Evolutionary conservation across 2,329 filamentous ascomycete genomes (phyloP), one percentile per base, ranked within the genome.

Genomic region (Penicillium sp.): DNA sequence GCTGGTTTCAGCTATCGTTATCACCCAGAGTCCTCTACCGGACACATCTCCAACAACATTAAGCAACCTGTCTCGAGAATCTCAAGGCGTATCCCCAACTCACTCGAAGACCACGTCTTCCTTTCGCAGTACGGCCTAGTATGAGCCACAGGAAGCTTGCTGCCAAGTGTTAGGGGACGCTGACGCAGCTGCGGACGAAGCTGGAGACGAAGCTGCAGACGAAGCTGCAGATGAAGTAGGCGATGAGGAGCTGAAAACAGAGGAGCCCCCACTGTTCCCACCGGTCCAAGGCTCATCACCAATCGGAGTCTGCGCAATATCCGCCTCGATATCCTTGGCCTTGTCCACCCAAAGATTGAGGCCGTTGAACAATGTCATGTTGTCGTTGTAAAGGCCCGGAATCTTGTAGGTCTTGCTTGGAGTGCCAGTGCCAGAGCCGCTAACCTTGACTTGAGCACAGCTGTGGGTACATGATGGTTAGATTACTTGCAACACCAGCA

Each of bases 371-470:
- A 64, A 49, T 4, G 59, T 62, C 66, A 64, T 64, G 14, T 25
- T 56, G 25, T 65, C 57, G 8, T 61, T 61, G 57, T 68, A 68
- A 28, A 62, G 20, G 20, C 66, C 66, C 0, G 62, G 66, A n/a
- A 68, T 63, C 37, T 63, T 37, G 22, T 62, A 60, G 2, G 55
- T 62, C 3, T 28, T 37, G 8, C 55, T 57, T 0, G 65, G 63
- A 15, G 59, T 31, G 10, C 60, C 65, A 22, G 64, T 77, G 22
- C 80, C 80, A 15, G 78, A 76, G 5, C 80, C 80, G 6, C 71
- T 77, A 47, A 82, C 77, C 20, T 74, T 77, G 52, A 79, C 68
- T 64, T 79, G 77, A 11, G 76, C 76, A 63, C 77, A 65, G 51
- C 63, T 65, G 38, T 11, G 53, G 31, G 8, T 31, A 10, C 15